Conservation (phyloP, 176 grass and related monocot genomes). For the Ensete glaucum region DNA sequence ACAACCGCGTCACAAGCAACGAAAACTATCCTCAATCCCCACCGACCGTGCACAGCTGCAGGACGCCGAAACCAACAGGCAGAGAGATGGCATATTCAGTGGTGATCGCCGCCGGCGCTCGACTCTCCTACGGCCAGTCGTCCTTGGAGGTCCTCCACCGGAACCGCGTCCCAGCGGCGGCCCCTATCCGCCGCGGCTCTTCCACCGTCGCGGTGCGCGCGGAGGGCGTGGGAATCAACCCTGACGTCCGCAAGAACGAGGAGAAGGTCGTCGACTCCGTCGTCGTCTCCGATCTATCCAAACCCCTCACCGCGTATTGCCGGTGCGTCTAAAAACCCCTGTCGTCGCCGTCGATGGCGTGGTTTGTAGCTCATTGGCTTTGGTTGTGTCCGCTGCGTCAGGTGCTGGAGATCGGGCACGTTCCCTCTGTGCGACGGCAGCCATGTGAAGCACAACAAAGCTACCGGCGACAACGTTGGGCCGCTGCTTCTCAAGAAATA, state of each 20-base stretch:
- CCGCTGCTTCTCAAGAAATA: slow-evolving; percentile 90
- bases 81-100: neutral
- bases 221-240: slow-evolving; percentile 75
- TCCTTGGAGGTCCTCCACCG: neutral
- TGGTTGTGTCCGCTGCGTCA: slow-evolving; percentile 13
- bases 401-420: slow-evolving; percentile 92
- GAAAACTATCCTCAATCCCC: neutral
- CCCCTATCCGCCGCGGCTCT: neutral
- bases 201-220: slow-evolving; percentile 34
- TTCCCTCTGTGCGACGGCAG: slow-evolving; percentile 87
- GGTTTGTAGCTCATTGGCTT: neutral
- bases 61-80: too few species aligned
- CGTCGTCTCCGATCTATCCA: slow-evolving; percentile 56
- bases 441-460: slow-evolving; percentile 97
- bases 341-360: neutral
- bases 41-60: too few species aligned
- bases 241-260: slow-evolving; percentile 71
- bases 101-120: neutral
- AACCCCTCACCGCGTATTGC: slow-evolving; percentile 86
- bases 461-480: slow-evolving; percentile 80
- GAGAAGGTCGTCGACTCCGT: slow-evolving; percentile 87
- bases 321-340: slow-evolving; percentile 25
- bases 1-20: neutral
- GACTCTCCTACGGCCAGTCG: neutral
- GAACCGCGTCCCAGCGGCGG: neutral